phyloP scores from a whole-genome alignment of 2,329 filamentous ascomycete genomes.

The Blastomyces gilchristii region DNA sequence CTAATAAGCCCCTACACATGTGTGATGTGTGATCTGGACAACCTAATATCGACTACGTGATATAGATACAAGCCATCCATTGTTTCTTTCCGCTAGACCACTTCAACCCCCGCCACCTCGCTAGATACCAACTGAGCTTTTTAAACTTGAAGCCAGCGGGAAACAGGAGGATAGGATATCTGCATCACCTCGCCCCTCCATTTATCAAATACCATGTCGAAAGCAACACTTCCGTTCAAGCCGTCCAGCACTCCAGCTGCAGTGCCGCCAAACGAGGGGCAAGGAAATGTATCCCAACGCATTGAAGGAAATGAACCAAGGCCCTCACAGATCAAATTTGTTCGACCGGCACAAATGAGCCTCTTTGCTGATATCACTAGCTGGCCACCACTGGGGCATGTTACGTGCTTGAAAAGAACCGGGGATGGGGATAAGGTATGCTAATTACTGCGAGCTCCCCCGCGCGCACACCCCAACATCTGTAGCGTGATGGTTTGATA shows the following conservation, averaged over 20 bases:
- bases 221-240: neutral
- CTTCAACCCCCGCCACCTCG: neutral
- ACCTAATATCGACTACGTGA: neutral
- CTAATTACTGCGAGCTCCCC: slow-evolving; percentile 7
- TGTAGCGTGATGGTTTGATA: neutral
- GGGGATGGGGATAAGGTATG: slow-evolving; percentile 7
- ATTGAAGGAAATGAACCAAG: slow-evolving; percentile 10
- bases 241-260: neutral
- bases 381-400: slow-evolving; percentile 65
- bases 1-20: neutral
- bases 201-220: neutral
- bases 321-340: slow-evolving; percentile 26
- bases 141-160: neutral
- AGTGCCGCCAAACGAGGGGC: neutral
- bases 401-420: slow-evolving; percentile 48
- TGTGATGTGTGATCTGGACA: no score
- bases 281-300: neutral
- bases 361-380: slow-evolving; percentile 48
- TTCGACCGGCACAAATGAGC: slow-evolving; percentile 34
- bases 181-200: neutral
- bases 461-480: neutral
- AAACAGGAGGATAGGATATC: neutral
- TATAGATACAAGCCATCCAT: neutral
- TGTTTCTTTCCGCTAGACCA: neutral
- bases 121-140: neutral